A percentile compares a stretch with the other conserved stretches of the same genome.
These are phyloP conservation scores for Raffaelea deltoideospora DNA, from an alignment of 2,329 filamentous ascomycete species.

Conservation along the genomic window DNA sequence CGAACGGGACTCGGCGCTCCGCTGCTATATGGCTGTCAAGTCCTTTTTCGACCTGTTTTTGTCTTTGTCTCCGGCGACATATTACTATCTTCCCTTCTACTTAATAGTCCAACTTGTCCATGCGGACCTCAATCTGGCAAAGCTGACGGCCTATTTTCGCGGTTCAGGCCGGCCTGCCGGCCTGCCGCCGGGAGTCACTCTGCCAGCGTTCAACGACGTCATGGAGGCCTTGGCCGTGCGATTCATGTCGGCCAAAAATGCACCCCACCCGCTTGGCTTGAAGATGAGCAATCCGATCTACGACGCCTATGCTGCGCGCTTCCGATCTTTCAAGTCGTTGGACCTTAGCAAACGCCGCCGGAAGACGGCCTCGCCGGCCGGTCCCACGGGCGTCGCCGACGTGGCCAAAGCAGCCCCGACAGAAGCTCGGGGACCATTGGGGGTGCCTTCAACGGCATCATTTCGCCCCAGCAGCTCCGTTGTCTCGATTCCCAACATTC, in stretches of 20 bases:
- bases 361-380: neutral
- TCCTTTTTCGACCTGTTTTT: constrained; percentile 9
- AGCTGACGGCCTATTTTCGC: constrained; percentile 9
- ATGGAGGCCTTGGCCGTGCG: constrained; percentile 9
- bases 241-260: constrained; percentile 4
- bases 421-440: neutral
- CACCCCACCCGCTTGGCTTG: constrained; percentile 8
- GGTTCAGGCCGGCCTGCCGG: constrained; percentile 5
- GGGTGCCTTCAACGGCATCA: too few species aligned
- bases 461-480: neutral
- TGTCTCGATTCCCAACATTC: neutral
- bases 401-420: neutral
- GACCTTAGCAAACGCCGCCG: constrained; percentile 3
- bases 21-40: constrained; percentile 7
- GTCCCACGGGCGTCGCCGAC: neutral
- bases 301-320: constrained; percentile 8
- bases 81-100: constrained; percentile 7
- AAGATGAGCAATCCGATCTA: constrained; percentile 6
- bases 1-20: constrained; percentile 3
- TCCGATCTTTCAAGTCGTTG: constrained; percentile 9
- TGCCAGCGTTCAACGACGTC: constrained; percentile 7
- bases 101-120: constrained; percentile 9
- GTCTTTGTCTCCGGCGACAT: constrained; percentile 6
- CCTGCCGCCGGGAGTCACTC: constrained; percentile 3
- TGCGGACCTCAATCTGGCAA: constrained; percentile 10